phyloP scores from a whole-genome alignment of 441 rosid species.

The Sinapis alba region DNA sequence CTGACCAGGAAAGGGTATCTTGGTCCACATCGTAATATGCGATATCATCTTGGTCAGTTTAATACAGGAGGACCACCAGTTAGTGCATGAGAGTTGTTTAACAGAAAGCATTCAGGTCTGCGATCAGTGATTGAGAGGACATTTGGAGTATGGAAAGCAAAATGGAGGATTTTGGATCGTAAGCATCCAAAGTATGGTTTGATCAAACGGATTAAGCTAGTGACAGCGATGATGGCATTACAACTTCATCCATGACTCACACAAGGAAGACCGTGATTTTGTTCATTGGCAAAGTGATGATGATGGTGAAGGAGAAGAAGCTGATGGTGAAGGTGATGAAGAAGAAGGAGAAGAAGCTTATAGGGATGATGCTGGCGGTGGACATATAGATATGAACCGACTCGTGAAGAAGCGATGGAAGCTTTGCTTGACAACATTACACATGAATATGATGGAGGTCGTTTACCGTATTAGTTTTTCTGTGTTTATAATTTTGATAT shows the following conservation, averaged over 20 bases:
- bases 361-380: background rate
- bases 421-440: background rate
- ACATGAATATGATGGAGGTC: background rate
- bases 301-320: background rate
- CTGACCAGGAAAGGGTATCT: too few relatives aligned
- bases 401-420: background rate
- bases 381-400: background rate
- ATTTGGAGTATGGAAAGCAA: constrained; percentile 1
- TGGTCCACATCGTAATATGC: too few relatives aligned
- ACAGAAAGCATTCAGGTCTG: too few relatives aligned
- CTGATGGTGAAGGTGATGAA: background rate
- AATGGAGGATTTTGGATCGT: background rate
- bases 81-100: too few relatives aligned
- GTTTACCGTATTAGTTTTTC: background rate
- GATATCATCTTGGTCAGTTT: too few relatives aligned
- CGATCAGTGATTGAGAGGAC: background rate
- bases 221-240: background rate
- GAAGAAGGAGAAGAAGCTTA: background rate
- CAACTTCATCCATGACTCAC: background rate
- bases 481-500: too few relatives aligned
- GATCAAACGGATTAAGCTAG: background rate
- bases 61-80: too few relatives aligned
- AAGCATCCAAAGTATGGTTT: background rate
- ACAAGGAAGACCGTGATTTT: background rate
- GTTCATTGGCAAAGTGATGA: background rate